Percentiles rank a stretch among this genome's conserved stretches.
These are phyloP conservation scores for Coemansia javaensis DNA, from an alignment of 192 early-diverging fungal genomes.

Conservation along the genomic window DNA sequence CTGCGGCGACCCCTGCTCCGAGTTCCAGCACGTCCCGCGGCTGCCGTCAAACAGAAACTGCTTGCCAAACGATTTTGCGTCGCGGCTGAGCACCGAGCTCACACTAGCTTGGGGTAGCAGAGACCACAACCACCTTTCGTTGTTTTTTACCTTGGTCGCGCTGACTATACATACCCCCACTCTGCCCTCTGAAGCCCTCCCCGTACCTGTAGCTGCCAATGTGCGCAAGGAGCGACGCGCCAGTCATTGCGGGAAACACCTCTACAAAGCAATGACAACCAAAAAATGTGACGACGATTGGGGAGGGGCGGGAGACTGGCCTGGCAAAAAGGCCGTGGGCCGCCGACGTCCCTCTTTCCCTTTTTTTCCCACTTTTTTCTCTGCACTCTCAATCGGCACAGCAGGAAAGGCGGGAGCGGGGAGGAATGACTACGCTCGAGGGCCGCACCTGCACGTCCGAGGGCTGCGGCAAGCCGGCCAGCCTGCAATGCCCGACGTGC, in stretches of 20 bases:
- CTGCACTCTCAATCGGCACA: background rate
- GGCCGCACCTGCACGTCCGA: slow-evolving; percentile 38
- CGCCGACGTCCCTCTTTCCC: background rate
- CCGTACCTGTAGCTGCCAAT: slow-evolving; percentile 28
- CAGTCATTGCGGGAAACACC: slow-evolving; percentile 2
- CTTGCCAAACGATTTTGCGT: slow-evolving; percentile 72
- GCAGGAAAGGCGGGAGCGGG: too few species aligned
- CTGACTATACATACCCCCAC: background rate
- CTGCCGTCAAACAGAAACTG: slow-evolving; percentile 72
- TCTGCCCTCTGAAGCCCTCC: too few species aligned
- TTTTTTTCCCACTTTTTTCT: slow-evolving; percentile 5
- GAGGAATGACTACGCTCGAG: slow-evolving; percentile 9
- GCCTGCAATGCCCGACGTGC: slow-evolving; percentile 79
- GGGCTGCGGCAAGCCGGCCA: slow-evolving; percentile 63
- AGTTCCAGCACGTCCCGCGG: slow-evolving; percentile 93
- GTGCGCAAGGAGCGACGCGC: slow-evolving; percentile 3
- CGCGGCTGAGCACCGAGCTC: slow-evolving; percentile 81
- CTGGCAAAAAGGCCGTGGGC: too few species aligned
- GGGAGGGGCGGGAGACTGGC: too few species aligned
- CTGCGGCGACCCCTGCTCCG: slow-evolving; percentile 78
- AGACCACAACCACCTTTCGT: background rate
- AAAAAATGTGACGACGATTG: slow-evolving; percentile 6
- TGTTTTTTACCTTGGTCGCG: too few species aligned
- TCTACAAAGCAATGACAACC: background rate
- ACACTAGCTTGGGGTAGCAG: slow-evolving; percentile 53